phyloP scores from a whole-genome alignment of 2,329 filamentous ascomycete genomes.

The Colletotrichum chlorophyti region DNA sequence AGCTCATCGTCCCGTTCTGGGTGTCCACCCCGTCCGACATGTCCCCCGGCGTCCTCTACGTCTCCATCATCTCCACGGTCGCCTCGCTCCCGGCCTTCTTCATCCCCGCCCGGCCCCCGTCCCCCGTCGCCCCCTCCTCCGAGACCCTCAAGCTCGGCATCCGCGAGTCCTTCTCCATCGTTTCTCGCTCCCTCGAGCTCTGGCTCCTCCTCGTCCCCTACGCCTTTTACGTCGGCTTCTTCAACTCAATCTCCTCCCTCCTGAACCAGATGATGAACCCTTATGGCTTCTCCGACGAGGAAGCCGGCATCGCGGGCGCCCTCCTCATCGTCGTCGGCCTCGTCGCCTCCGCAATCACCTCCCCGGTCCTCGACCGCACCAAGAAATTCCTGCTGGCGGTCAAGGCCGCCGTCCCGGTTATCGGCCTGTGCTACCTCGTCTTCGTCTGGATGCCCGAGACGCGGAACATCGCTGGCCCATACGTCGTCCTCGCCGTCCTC shows the following conservation, averaged over 20 bases:
- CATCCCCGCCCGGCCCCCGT: slow-evolving; percentile 77
- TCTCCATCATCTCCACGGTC: slow-evolving; percentile 77
- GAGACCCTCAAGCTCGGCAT: slow-evolving; percentile 63
- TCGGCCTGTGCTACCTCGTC: slow-evolving; percentile 75
- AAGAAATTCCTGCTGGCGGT: slow-evolving; percentile 80
- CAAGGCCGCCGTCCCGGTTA: slow-evolving; percentile 76
- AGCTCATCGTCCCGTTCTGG: slow-evolving; percentile 84
- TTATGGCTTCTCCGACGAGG: slow-evolving; percentile 81
- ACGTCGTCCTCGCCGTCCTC: slow-evolving; percentile 75
- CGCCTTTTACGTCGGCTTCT: slow-evolving; percentile 84
- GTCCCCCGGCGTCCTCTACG: slow-evolving; percentile 83
- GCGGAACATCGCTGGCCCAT: slow-evolving; percentile 69
- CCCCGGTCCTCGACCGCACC: slow-evolving; percentile 83
- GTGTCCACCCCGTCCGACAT: slow-evolving; percentile 69
- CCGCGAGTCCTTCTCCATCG: slow-evolving; percentile 56
- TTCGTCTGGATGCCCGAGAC: slow-evolving; percentile 77
- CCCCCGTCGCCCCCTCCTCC: slow-evolving; percentile 75
- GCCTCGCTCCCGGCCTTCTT: slow-evolving; percentile 80
- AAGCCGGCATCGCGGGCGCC: slow-evolving; percentile 89
- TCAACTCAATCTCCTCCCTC: slow-evolving; percentile 89
- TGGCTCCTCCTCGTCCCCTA: slow-evolving; percentile 86
- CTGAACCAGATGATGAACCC: slow-evolving; percentile 90
- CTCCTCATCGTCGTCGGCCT: slow-evolving; percentile 90
- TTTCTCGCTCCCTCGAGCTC: slow-evolving; percentile 71
- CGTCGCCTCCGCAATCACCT: slow-evolving; percentile 75